phyloP scores from a whole-genome alignment of 441 rosid genomes.

The Kokia cookei region DNA sequence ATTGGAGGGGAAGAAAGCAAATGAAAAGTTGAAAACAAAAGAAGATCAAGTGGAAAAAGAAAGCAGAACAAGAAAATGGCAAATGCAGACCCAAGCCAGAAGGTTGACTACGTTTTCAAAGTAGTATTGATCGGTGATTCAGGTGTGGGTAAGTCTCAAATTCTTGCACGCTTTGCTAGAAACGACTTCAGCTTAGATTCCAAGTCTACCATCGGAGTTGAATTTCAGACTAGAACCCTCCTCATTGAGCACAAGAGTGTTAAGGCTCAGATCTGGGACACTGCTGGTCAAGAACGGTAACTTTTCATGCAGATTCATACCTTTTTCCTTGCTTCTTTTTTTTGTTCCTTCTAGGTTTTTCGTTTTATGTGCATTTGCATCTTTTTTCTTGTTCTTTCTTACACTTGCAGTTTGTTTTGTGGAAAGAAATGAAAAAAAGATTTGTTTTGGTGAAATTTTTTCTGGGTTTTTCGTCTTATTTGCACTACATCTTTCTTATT shows the following conservation, averaged over 20 bases:
- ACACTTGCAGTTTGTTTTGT: background rate
- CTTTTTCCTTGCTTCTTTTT: background rate
- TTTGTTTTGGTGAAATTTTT: no score
- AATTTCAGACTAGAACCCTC: conserved; percentile 59
- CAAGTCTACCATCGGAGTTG: conserved; percentile 65
- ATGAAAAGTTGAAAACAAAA: no score
- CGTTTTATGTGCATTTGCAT: background rate
- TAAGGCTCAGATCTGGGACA: conserved; percentile 85
- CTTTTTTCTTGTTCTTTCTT: background rate
- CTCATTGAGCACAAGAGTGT: conserved; percentile 50
- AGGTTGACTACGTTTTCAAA: conserved; percentile 83
- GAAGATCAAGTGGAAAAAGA: no score
- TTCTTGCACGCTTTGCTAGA: conserved; percentile 57
- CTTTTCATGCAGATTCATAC: background rate
- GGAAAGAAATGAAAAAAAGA: background rate
- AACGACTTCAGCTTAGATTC: conserved; percentile 67
- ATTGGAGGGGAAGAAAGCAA: no score
- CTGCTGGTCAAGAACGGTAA: conserved; percentile 72
- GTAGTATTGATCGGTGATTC: conserved; percentile 72
- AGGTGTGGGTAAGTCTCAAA: conserved; percentile 63
- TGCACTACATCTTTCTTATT: no score
- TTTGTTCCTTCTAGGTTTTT: background rate
- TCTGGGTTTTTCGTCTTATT: no score
- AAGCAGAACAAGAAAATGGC: no score
- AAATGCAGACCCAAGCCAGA: conserved; percentile 41